phyloP scores from a whole-genome alignment of 192 early-diverging fungal species.

The Entomortierella beljakovae region DNA sequence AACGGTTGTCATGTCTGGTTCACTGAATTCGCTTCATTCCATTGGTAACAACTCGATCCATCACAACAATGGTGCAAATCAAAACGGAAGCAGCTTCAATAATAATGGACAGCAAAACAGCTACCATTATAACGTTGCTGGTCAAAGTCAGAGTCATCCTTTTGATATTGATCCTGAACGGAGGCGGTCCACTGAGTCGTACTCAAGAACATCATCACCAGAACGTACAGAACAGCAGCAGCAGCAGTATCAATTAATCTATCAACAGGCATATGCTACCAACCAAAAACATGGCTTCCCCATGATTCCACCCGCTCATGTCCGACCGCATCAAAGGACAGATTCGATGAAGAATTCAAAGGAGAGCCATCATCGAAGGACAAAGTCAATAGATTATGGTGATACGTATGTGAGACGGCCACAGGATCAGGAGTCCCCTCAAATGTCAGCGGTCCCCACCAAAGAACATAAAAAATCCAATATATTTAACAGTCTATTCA shows the following conservation, averaged over 20 bases:
- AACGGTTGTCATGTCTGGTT: conserved; percentile 12
- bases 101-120: conserved; percentile 11
- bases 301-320: conserved; percentile 11
- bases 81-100: neutral
- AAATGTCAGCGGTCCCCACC: conserved; percentile 16
- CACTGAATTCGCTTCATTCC: conserved; percentile 19
- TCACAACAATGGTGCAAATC: neutral
- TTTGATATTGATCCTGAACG: conserved; percentile 19
- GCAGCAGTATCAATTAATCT: neutral
- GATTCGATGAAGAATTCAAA: conserved; percentile 32
- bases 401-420: conserved; percentile 21
- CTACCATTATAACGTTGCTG: neutral
- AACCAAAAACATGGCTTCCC: conserved; percentile 7
- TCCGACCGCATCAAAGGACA: conserved; percentile 27
- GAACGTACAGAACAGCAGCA: conserved; percentile 20
- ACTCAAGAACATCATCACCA: conserved; percentile 37
- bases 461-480: conserved; percentile 37
- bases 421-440: conserved; percentile 20
- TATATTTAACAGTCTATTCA: conserved; percentile 21
- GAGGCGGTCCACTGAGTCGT: conserved; percentile 33
- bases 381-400: conserved; percentile 34
- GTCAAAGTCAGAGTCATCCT: conserved; percentile 12
- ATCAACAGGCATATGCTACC: neutral
- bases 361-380: conserved; percentile 41
- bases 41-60: conserved; percentile 1